Evolutionary conservation across 805 yeast genomes (phyloP).

Genomic region (Candida ovalis): DNA sequence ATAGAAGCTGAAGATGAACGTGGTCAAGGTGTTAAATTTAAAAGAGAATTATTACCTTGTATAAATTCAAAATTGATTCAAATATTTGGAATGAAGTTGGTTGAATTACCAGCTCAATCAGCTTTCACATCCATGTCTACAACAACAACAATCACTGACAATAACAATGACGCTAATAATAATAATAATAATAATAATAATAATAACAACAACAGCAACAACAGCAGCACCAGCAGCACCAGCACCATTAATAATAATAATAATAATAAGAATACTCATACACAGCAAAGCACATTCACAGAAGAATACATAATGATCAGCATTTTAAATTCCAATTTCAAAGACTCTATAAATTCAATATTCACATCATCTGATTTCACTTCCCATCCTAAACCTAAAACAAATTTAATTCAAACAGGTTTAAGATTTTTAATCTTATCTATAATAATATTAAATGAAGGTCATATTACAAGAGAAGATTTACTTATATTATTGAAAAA

Average conservation of each 20-base stretch:
- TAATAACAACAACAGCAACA: no score
- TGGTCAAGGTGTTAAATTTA: constrained; percentile 26
- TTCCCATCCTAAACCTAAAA: constrained; percentile 23
- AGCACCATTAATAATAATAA: neutral
- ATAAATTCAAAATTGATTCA: constrained; percentile 11
- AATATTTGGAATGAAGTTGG: constrained; percentile 25
- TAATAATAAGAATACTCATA: neutral
- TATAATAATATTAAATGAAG: constrained; percentile 24
- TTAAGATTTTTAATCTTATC: constrained; percentile 24
- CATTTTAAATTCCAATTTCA: constrained; percentile 17
- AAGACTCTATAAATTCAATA: constrained; percentile 20
- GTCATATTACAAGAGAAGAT: constrained; percentile 27
- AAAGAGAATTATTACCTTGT: constrained; percentile 20
- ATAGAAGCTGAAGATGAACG: constrained; percentile 28
- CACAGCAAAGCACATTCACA: constrained; percentile 1
- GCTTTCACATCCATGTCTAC: neutral
- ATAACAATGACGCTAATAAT: neutral
- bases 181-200: neutral
- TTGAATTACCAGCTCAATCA: constrained; percentile 16
- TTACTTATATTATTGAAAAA: constrained; percentile 19
- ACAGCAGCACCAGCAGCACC: no score
- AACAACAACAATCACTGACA: neutral
- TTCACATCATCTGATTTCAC: constrained; percentile 10
- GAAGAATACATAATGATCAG: constrained; percentile 27
- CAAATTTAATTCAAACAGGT: constrained; percentile 24